Base-by-base conservation (phyloP, 2,329 filamentous ascomycete genomes). In the Cucurbitaria berberidis region DNA sequence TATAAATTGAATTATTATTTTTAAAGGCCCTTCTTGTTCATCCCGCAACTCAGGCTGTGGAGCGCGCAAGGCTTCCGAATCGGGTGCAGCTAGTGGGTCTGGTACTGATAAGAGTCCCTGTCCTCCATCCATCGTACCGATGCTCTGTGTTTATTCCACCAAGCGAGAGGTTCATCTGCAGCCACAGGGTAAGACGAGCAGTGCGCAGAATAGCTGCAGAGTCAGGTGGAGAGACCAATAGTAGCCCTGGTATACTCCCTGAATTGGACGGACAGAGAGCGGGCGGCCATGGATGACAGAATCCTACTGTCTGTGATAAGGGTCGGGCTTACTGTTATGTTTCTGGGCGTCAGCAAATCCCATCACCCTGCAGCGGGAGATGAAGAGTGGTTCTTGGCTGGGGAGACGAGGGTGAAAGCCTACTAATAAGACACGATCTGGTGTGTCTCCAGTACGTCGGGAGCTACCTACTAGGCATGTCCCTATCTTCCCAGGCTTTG, bases 41-140 rank as follows among this genome's bases (percentile, higher is more conserved):
- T 68, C 64, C 64, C 62, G 64, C 59, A 53, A 51, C 51, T 56
- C 50, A 60, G 60, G 51, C 60, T 63, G 61, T 53, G 61, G 60
- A 64, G 68, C 64, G 68, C 64, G 60, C 57, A 49, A 61, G 57
- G 35, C 21, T 44, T 60, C 60, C 43, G 40, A 59, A 66, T 58
- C 26, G 59, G 62, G 36, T 26, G 45, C 54, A 44, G 52, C 41
- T 63, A 63, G 59, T 57, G 51, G 62, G 59, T 56, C 57, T 64
- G 52, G 60, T 55, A 44, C 63, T 64, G 70, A 73, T 74, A 74
- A 74, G 70, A 52, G 66, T 56, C 57, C 63, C 51, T 65, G 63
- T 53, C 45, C 41, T 29, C 48, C 42, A n/a, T n/a, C n/a, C n/a
- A n/a, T n/a, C n/a, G n/a, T 56, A 59, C 58, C 48, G 56, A 51